phyloP scores from a whole-genome alignment of 2,329 filamentous ascomycete species.

The Botrytis elliptica region DNA sequence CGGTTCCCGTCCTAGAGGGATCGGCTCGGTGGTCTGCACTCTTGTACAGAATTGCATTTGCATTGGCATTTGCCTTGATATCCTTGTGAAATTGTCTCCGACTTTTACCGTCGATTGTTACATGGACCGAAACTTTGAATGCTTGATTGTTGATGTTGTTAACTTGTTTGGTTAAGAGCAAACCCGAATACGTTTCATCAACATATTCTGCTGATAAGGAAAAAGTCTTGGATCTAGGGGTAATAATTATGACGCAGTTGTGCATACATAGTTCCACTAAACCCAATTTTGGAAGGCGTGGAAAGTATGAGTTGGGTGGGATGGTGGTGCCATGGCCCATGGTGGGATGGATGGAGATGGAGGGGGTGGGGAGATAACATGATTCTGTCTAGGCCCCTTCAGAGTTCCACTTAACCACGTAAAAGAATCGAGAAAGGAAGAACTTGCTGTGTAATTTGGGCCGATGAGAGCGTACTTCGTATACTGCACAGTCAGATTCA shows the following conservation, averaged over 20 bases:
- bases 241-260: constrained; percentile 1
- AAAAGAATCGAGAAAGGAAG: neutral
- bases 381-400: neutral
- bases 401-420: constrained; percentile 10
- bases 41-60: neutral
- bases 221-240: neutral
- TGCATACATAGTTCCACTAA: neutral
- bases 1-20: neutral
- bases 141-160: neutral
- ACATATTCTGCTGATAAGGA: constrained; percentile 1
- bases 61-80: neutral
- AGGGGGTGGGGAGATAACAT: neutral
- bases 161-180: neutral
- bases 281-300: neutral
- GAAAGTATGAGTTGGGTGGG: neutral
- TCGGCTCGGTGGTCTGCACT: constrained; percentile 1
- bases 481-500: neutral
- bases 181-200: neutral
- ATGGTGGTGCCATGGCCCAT: neutral
- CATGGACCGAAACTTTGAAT: neutral
- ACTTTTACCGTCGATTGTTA: neutral
- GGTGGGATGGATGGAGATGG: neutral
- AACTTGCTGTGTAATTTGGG: neutral
- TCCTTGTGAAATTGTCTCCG: neutral
- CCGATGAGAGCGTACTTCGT: neutral